Evolutionary conservation across 768 basidiomycete species (phyloP).

Genomic region (Russula sp.): DNA sequence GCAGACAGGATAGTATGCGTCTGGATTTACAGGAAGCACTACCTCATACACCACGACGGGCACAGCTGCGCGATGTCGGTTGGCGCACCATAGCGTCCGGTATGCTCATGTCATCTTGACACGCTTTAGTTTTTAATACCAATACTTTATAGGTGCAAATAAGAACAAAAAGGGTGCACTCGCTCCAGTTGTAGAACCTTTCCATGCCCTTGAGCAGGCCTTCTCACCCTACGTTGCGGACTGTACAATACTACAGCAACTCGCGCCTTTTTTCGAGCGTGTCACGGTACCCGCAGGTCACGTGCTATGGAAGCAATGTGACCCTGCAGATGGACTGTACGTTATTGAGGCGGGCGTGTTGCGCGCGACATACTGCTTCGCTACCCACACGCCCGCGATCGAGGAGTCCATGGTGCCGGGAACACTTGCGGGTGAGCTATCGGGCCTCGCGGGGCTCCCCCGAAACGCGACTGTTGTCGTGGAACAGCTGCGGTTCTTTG

Average conservation of each 20-base stretch:
- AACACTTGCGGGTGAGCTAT: constrained; percentile 87
- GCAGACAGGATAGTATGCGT: constrained; percentile 18
- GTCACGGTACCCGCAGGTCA: constrained; percentile 53
- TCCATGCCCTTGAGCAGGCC: constrained; percentile 70
- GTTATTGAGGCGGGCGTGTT: constrained; percentile 86
- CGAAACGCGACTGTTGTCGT: constrained; percentile 86
- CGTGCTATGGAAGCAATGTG: constrained; percentile 75
- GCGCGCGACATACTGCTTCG: constrained; percentile 76
- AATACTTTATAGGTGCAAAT: constrained; percentile 21
- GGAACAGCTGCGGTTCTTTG: constrained; percentile 76
- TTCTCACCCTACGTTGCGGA: constrained; percentile 73
- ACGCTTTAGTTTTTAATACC: background rate
- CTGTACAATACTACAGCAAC: constrained; percentile 53
- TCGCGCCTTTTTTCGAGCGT: constrained; percentile 70
- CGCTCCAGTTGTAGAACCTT: constrained; percentile 40
- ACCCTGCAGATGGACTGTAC: constrained; percentile 78
- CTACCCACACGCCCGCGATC: constrained; percentile 59
- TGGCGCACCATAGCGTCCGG: constrained; percentile 25
- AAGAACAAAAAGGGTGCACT: background rate
- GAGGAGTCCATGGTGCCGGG: constrained; percentile 94
- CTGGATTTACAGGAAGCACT: constrained; percentile 24
- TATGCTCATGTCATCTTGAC: constrained; percentile 6
- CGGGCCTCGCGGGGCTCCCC: constrained; percentile 71
- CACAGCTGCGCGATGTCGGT: constrained; percentile 29
- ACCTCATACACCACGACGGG: constrained; percentile 26